phyloP scores from a whole-genome alignment of 2,329 filamentous ascomycete species.

The Penicillium decumbens region DNA sequence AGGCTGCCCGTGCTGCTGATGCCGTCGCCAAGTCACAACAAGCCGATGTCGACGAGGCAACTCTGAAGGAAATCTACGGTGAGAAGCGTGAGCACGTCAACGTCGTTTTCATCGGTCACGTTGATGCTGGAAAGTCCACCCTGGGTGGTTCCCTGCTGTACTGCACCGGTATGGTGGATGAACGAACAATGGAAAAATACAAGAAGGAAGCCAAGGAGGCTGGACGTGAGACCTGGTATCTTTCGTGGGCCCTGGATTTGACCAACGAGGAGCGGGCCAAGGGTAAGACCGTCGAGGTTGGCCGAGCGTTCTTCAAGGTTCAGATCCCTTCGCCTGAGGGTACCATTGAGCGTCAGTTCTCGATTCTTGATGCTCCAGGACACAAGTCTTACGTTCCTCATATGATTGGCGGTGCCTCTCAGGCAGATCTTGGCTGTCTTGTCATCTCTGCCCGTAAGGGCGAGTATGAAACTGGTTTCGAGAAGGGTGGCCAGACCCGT shows the following conservation, averaged over 20 bases:
- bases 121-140: constrained; percentile 96
- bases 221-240: constrained; percentile 96
- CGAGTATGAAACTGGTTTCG: constrained; percentile 98
- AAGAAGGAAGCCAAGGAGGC: constrained; percentile 94
- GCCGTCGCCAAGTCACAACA: constrained; percentile 78
- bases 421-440: constrained; percentile 88
- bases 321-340: constrained; percentile 34
- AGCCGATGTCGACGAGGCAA: constrained; percentile 74
- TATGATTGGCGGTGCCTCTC: constrained; percentile 95
- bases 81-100: constrained; percentile 78
- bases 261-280: constrained; percentile 95
- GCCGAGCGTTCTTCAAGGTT: constrained; percentile 92
- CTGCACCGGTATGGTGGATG: constrained; percentile 97
- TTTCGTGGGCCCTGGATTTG: constrained; percentile 96
- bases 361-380: constrained; percentile 91
- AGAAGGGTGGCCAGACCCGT: constrained; percentile 90
- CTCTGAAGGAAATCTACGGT: constrained; percentile 87
- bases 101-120: constrained; percentile 96
- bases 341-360: constrained; percentile 82
- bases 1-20: constrained; percentile 66
- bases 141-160: constrained; percentile 91
- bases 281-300: constrained; percentile 97
- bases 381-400: constrained; percentile 97
- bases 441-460: constrained; percentile 96
- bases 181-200: constrained; percentile 97